Evolutionary conservation across 495 filamentous ascomycete genomes (phyloP), one percentile per base, ranked within the genome.

Genomic region (Hypomontagnella submonticulosa): DNA sequence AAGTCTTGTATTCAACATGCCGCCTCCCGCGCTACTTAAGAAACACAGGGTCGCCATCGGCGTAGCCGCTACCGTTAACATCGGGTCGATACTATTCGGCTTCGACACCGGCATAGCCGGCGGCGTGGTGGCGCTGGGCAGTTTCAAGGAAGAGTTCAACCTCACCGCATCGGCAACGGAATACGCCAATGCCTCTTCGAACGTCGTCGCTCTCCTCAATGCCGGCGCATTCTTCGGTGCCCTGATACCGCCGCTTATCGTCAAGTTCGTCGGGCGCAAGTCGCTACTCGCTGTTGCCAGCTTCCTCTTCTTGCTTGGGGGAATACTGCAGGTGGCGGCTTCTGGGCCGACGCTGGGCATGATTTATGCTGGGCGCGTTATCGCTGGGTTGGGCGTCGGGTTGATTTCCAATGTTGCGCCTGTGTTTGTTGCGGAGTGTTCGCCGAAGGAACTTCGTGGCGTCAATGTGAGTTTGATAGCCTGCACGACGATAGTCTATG

Each of bases 321-420:
- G 63, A 9, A 63, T 61, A 19, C 52, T 67, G 18, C 50, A 67
- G 30, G 55, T 60, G 4, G 38, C 41, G 9, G 37, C 57, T 19
- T 60, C 53, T 13, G 41, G 37, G 34, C 54, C 33, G 43, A 55
- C 38, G 3, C 47, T 37, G 13, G 67, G 20, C 16, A 67, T 51
- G 55, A 65, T 44, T 65, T 73, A 76, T 57, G 67, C 32, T 8
- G 70, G 63, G 3, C 73, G 83, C 12, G 73, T 83, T 5, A 73
- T 85, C 12, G 76, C 77, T 3, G 83, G 82, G 30, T 50, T 87
- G 3, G 84, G 82, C 7, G 75, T 86, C 6, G 83, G 84, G 13
- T 75, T 71, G 16, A 78, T 78, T 8, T 80, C 80, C 0, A 78
- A 79, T 3, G 78, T 85, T 27, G 79, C 83, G 0, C 82, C 83